These are phyloP conservation scores for Solanum arcanum DNA, from an alignment of 257 asterid species.

Conservation along the genomic window DNA sequence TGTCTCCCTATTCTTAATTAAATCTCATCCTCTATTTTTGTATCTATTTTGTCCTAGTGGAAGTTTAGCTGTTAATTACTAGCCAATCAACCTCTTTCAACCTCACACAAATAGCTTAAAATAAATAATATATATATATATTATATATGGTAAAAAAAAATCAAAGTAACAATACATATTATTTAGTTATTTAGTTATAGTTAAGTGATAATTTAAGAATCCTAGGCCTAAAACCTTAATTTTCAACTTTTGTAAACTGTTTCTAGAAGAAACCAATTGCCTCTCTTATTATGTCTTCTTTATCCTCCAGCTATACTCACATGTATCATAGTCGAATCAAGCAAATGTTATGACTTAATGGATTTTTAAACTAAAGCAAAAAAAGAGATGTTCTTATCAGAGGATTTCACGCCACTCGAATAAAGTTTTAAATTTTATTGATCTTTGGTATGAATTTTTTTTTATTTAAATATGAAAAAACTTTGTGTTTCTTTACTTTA, in stretches of 20 bases:
- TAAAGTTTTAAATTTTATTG: too few relatives aligned
- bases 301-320: background rate
- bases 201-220: background rate
- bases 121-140: background rate
- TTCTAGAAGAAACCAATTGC: too few relatives aligned
- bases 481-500: background rate
- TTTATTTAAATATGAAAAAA: too few relatives aligned
- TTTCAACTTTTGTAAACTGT: background rate
- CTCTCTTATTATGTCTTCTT: background rate
- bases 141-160: too few relatives aligned
- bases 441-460: background rate
- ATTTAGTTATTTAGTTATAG: background rate
- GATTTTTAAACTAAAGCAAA: too few relatives aligned
- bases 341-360: too few relatives aligned
- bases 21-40: background rate
- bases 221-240: too few relatives aligned
- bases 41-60: background rate
- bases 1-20: slow-evolving; percentile 3
- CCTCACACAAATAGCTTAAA: background rate
- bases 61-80: background rate
- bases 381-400: too few relatives aligned
- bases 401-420: too few relatives aligned
- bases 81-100: background rate
- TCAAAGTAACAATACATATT: background rate
- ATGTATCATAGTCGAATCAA: background rate